Percentiles rank a stretch among this genome's conserved stretches.
Conservation (phyloP, 2,329 filamentous ascomycete genomes). For the Colletotrichum sp. region DNA sequence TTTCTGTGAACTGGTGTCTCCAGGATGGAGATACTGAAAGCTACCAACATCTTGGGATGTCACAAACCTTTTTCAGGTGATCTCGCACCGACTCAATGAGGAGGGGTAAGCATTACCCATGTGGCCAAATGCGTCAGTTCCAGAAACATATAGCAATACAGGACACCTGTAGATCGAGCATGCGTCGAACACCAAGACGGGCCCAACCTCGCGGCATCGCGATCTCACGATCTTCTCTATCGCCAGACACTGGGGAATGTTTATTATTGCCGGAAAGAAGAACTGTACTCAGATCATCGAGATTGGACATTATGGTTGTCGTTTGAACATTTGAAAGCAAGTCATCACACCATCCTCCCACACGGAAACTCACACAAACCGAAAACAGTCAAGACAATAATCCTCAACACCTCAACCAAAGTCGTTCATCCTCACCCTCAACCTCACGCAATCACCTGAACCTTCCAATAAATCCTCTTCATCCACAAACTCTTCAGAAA, state of each 20-base stretch:
- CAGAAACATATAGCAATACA: background rate
- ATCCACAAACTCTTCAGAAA: conserved; percentile 7
- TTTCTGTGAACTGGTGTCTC: background rate
- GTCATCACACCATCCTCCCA: background rate
- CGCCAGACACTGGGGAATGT: background rate
- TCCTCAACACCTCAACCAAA: background rate
- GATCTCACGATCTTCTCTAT: background rate
- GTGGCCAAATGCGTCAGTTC: background rate
- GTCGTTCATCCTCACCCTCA: background rate
- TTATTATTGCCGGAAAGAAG: background rate
- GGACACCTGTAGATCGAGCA: background rate
- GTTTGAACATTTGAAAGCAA: background rate
- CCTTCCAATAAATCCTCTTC: conserved; percentile 14
- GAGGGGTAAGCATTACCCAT: background rate
- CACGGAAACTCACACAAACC: background rate
- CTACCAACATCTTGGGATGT: background rate
- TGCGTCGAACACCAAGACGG: background rate
- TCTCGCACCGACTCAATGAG: background rate
- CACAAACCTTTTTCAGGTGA: background rate
- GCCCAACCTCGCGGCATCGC: background rate
- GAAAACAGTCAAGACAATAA: background rate
- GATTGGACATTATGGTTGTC: background rate
- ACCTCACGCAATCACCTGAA: background rate
- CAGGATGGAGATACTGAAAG: background rate
- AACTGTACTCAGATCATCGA: background rate